Evolutionary conservation across 2,329 filamentous ascomycete species (phyloP).

Genomic region (Pseudocercospora vitis): DNA sequence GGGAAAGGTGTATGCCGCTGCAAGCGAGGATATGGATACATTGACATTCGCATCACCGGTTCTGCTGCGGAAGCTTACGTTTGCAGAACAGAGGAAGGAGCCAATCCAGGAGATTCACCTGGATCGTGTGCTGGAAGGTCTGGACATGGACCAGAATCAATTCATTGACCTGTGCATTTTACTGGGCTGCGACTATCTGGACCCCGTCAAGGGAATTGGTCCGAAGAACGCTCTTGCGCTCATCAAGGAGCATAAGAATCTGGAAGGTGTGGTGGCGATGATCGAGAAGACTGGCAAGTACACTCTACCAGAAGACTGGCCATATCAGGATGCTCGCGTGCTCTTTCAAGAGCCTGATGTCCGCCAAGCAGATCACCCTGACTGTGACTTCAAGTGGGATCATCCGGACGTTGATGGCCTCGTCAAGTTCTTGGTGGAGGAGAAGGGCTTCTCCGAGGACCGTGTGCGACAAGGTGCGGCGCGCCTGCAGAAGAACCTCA

Average conservation of each 20-base stretch:
- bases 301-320: conserved; percentile 92
- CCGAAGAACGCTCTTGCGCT: conserved; percentile 89
- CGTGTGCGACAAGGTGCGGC: conserved; percentile 77
- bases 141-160: conserved; percentile 83
- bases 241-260: conserved; percentile 83
- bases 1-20: conserved; percentile 94
- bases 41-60: conserved; percentile 93
- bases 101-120: conserved; percentile 94
- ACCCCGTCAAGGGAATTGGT: conserved; percentile 92
- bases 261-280: conserved; percentile 82
- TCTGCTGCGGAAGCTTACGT: conserved; percentile 86
- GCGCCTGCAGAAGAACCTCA: conserved; percentile 83
- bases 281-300: conserved; percentile 80
- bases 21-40: conserved; percentile 98
- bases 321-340: conserved; percentile 84
- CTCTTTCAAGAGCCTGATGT: conserved; percentile 93
- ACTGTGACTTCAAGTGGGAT: conserved; percentile 98
- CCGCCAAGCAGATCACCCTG: conserved; percentile 73
- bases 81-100: conserved; percentile 95
- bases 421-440: conserved; percentile 82
- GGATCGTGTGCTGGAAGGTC: conserved; percentile 78
- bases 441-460: conserved; percentile 97
- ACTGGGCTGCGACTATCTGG: conserved; percentile 95
- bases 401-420: conserved; percentile 87
- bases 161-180: conserved; percentile 98